Evolutionary conservation across 202 grass and related monocot species (phyloP).

Genomic region (Panicum virgatum): DNA sequence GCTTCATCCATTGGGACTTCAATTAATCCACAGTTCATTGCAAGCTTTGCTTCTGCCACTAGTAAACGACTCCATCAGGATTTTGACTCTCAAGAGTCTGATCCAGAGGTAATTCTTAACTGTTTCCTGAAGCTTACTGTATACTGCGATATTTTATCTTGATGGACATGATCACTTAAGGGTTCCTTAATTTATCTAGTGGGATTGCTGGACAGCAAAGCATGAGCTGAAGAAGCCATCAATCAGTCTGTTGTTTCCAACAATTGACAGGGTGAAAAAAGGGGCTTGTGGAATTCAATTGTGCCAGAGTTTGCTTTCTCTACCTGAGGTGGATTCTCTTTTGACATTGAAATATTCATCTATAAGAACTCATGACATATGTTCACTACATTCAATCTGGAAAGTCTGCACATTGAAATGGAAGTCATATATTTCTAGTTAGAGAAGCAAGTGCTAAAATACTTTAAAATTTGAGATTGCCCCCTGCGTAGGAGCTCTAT

Average conservation of each 20-base stretch:
- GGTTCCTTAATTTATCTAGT: slow-evolving; percentile 54
- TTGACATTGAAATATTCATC: slow-evolving; percentile 7
- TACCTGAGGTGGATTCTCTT: slow-evolving; percentile 67
- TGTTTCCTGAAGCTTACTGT: slow-evolving; percentile 2
- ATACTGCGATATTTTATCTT: slow-evolving; percentile 16
- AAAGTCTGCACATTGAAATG: slow-evolving; percentile 1
- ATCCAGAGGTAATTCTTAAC: slow-evolving; percentile 66
- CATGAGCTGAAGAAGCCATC: slow-evolving; percentile 77
- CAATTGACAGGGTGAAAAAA: slow-evolving; percentile 72
- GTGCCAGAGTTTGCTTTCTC: slow-evolving; percentile 71
- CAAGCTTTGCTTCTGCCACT: slow-evolving; percentile 72
- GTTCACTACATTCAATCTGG: slow-evolving; percentile 13
- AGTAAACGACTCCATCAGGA: slow-evolving; percentile 61
- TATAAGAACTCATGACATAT: slow-evolving; percentile 15
- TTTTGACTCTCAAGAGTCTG: slow-evolving; percentile 79
- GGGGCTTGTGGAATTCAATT: slow-evolving; percentile 60
- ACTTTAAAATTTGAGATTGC: slow-evolving; percentile 2
- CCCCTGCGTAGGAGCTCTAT: background rate
- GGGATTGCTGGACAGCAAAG: slow-evolving; percentile 77
- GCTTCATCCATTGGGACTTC: slow-evolving; percentile 91
- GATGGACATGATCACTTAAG: slow-evolving; percentile 22
- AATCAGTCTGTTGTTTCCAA: slow-evolving; percentile 81
- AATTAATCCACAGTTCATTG: slow-evolving; percentile 76
- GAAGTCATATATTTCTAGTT: background rate
- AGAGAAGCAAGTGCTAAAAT: slow-evolving; percentile 15